Evolutionary conservation across 1,284 basidiomycete genomes (phyloP).

Genomic region (Sporisorium graminicola): DNA sequence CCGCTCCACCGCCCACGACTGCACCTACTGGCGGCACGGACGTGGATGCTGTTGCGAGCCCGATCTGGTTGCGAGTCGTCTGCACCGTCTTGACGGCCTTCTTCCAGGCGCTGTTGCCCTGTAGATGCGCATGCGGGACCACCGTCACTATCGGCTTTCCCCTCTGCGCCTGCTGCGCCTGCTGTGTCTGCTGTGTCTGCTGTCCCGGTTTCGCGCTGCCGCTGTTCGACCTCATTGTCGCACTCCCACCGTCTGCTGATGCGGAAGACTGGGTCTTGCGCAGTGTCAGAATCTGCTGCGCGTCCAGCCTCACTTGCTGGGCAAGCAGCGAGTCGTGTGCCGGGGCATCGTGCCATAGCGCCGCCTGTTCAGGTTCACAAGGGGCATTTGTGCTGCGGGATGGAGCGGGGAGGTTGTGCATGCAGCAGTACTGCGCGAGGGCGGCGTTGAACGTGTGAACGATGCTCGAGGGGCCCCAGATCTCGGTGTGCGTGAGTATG

Average conservation of each 20-base stretch:
- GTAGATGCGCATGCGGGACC: slow-evolving; percentile 19
- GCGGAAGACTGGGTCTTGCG: not conserved
- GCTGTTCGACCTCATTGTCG: too few species aligned
- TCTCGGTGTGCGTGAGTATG: slow-evolving; percentile 21
- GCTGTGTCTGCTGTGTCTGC: too few species aligned
- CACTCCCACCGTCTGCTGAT: too few species aligned
- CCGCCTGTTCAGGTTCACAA: not conserved
- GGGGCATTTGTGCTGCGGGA: too few species aligned
- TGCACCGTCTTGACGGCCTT: slow-evolving; percentile 33
- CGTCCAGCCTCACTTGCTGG: slow-evolving; percentile 19
- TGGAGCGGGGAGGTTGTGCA: slow-evolving; percentile 7
- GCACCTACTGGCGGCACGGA: too few species aligned
- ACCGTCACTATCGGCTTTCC: slow-evolving; percentile 18
- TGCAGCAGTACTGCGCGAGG: slow-evolving; percentile 3
- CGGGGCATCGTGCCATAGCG: slow-evolving; percentile 38
- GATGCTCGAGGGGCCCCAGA: slow-evolving; percentile 11
- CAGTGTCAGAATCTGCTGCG: slow-evolving; percentile 16
- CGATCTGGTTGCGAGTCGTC: slow-evolving; percentile 30
- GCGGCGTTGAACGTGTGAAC: slow-evolving; percentile 20
- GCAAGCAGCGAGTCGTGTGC: slow-evolving; percentile 20
- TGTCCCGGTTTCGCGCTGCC: too few species aligned
- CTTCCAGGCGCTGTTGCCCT: slow-evolving; percentile 34
- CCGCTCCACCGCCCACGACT: too few species aligned
- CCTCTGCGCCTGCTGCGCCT: not conserved
- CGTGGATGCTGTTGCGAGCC: not conserved